Conservation (phyloP, 192 early-diverging fungal species). For the Coemansia sp. region DNA sequence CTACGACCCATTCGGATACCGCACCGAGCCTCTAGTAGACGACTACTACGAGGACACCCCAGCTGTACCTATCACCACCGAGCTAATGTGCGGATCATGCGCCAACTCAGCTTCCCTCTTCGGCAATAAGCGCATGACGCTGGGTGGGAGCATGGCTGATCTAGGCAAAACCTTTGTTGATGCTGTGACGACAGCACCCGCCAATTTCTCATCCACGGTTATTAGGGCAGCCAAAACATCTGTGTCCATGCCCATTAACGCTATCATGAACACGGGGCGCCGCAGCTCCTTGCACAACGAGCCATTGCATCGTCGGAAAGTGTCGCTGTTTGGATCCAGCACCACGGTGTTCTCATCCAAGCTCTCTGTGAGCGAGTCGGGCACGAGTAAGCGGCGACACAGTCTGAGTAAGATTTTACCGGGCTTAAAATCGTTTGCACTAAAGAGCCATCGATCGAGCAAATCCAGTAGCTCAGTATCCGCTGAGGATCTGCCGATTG, state of each 20-base stretch:
- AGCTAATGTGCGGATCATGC: neutral
- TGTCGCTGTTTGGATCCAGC: slow-evolving; percentile 5
- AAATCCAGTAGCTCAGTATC: neutral
- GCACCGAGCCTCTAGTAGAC: slow-evolving; percentile 65
- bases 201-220: slow-evolving; percentile 20
- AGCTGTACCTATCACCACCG: slow-evolving; percentile 43
- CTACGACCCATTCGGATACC: slow-evolving; percentile 72
- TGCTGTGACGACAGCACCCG: slow-evolving; percentile 21
- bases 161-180: slow-evolving; percentile 35
- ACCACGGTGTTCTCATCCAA: neutral
- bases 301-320: neutral
- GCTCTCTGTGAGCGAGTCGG: slow-evolving; percentile 1
- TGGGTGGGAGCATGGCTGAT: slow-evolving; percentile 26
- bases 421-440: neutral
- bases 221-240: slow-evolving; percentile 20
- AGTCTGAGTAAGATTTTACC: neutral
- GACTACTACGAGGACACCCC: slow-evolving; percentile 52
- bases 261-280: neutral
- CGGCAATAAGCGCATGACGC: slow-evolving; percentile 5
- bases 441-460: neutral
- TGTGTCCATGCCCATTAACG: slow-evolving; percentile 12
- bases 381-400: neutral
- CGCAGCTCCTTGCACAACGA: slow-evolving; percentile 1
- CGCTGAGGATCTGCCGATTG: neutral
- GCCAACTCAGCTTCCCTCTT: neutral